Evolutionary conservation across 768 basidiomycete genomes (phyloP).

Genomic region (Pleurotus platypus): DNA sequence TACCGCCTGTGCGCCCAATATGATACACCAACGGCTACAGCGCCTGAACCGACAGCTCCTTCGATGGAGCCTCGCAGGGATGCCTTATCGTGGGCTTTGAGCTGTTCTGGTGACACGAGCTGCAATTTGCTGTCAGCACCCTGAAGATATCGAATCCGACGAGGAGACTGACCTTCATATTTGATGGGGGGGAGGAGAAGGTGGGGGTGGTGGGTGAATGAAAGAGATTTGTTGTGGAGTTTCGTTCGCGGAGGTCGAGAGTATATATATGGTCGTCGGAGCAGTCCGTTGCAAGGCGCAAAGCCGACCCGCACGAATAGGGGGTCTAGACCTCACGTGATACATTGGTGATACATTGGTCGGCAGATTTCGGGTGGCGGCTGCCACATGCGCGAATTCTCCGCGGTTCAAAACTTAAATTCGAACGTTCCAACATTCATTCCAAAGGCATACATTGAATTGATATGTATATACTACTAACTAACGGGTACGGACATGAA

Average conservation of each 20-base stretch:
- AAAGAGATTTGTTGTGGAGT: not conserved
- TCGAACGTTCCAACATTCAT: slow-evolving; percentile 2
- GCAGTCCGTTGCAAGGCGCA: slow-evolving; percentile 1
- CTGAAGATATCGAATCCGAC: not conserved
- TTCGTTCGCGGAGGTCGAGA: not conserved
- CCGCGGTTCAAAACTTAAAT: not conserved
- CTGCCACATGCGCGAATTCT: not conserved
- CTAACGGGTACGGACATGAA: not conserved
- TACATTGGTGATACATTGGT: not conserved
- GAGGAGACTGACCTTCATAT: slow-evolving; percentile 28
- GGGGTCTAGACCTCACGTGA: slow-evolving; percentile 5
- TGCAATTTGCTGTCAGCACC: slow-evolving; percentile 12
- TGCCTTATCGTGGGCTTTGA: slow-evolving; percentile 48
- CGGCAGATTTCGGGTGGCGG: slow-evolving; percentile 3
- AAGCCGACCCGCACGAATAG: not conserved
- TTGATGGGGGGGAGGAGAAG: slow-evolving; percentile 7
- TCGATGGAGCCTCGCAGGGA: slow-evolving; percentile 61
- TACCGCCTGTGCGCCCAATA: slow-evolving; percentile 50
- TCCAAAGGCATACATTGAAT: not conserved
- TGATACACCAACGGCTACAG: slow-evolving; percentile 48
- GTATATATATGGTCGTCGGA: slow-evolving; percentile 1
- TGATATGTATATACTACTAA: not conserved
- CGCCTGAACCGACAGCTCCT: slow-evolving; percentile 46
- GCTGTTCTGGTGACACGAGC: slow-evolving; percentile 40
- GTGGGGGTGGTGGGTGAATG: slow-evolving; percentile 3